Evolutionary conservation across 345 rosid species (phyloP), one percentile per base, ranked within the genome.

Genomic region (Citrus australasica): DNA sequence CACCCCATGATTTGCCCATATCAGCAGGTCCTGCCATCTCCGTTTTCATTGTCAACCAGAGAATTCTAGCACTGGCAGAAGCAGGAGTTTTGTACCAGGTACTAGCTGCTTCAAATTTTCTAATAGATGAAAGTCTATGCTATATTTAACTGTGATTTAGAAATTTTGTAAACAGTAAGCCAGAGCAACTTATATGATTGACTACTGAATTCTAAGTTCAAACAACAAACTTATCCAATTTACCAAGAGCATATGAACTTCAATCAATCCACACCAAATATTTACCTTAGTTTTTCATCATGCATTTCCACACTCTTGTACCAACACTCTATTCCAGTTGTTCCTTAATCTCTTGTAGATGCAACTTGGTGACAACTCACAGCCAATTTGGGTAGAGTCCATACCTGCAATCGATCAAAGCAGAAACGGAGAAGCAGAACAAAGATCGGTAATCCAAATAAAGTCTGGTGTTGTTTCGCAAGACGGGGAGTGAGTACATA

Each of bases 61-160:
- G 87, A 25, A 91, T 91, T 77, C 88, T 91, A 71, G 85, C 91
- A 42, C 82, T 89, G 24, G 87, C 93, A 53, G 90, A 91, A 76
- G 82, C 82, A 76, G 95, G 93, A 82, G 69, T 74, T 38, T 82
- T 91, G 2, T 88, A 83, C 65, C 93, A 89, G 95, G 95, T 88
- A 87, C 67, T 65, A 10, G 5, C 11, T 65, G 27, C 63, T 65
- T 76, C 55, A 58, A 40, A 58, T 46, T 46, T 38, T 33, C 67
- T 24, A 53, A 55, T 60, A 11, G 62, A 46, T 68, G 65, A 79
- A 59, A 32, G 9, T 28, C 2, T 33, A 3, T 38, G 71, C 56
- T 22, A 5, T 35, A 28, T 53, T 35, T 30, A 32, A 66, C 66
- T 35, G 22, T 13, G 60, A 48, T 30, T 21, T 13, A 69, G 35